Evolutionary conservation across 2,329 filamentous ascomycete genomes (phyloP).

Genomic region (Moelleriella libera): DNA sequence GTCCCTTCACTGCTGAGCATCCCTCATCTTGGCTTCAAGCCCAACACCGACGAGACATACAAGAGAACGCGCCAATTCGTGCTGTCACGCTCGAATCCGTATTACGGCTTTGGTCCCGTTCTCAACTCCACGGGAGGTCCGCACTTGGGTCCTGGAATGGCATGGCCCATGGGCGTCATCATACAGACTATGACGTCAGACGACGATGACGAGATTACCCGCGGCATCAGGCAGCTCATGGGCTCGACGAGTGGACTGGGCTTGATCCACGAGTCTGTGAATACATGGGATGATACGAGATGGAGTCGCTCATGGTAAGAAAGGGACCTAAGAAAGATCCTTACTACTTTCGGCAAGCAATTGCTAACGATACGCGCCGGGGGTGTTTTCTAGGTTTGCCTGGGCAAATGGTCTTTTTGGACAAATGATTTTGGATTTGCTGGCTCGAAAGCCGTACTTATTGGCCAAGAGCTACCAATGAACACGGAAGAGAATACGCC

Average conservation of each 20-base stretch:
- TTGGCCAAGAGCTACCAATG: constrained; percentile 33
- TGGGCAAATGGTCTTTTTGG: constrained; percentile 87
- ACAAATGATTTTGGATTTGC: constrained; percentile 65
- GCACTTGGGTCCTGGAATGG: constrained; percentile 48
- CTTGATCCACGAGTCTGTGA: constrained; percentile 56
- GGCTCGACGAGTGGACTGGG: constrained; percentile 59
- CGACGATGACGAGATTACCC: constrained; percentile 58
- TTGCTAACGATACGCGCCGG: too few species aligned
- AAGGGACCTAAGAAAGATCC: not conserved
- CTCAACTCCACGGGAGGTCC: constrained; percentile 37
- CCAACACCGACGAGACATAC: constrained; percentile 49
- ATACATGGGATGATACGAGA: constrained; percentile 15
- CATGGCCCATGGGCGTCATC: constrained; percentile 80
- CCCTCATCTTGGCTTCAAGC: constrained; percentile 40
- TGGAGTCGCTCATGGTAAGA: constrained; percentile 22
- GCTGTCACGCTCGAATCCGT: constrained; percentile 57
- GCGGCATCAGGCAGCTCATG: constrained; percentile 49
- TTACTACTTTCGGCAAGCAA: too few species aligned
- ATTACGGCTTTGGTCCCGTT: constrained; percentile 44
- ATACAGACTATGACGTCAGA: constrained; percentile 67
- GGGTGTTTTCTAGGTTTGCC: constrained; percentile 48
- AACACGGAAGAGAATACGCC: not conserved
- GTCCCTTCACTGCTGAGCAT: constrained; percentile 47
- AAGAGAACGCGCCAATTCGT: constrained; percentile 66
- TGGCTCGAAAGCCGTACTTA: constrained; percentile 57